A percentile compares a stretch with the other conserved stretches of the same genome.
Evolutionary conservation across 768 basidiomycete species (phyloP).

Genomic region (Russula sp.): DNA sequence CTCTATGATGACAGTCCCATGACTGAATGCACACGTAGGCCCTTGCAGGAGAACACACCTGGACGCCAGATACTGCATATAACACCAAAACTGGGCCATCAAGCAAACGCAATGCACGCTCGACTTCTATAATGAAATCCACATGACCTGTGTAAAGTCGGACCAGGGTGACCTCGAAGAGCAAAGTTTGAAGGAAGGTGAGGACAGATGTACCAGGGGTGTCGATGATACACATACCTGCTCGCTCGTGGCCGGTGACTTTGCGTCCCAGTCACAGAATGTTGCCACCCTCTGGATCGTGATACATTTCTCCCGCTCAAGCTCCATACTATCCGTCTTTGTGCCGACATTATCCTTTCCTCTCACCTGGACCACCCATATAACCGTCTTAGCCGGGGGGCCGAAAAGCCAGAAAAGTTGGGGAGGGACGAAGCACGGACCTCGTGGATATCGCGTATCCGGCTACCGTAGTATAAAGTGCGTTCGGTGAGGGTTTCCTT

Average conservation of each 20-base stretch:
- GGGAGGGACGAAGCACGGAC: slow-evolving; percentile 39
- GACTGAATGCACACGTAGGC: no score
- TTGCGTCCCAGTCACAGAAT: slow-evolving; percentile 94
- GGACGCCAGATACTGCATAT: no score
- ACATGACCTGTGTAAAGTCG: slow-evolving; percentile 73
- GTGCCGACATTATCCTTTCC: slow-evolving; percentile 96
- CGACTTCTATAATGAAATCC: slow-evolving; percentile 58
- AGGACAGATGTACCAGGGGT: slow-evolving; percentile 67
- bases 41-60: no score
- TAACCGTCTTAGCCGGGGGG: not conserved
- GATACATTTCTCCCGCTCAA: slow-evolving; percentile 98
- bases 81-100: no score
- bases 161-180: not conserved
- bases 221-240: slow-evolving; percentile 91
- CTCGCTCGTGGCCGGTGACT: slow-evolving; percentile 50
- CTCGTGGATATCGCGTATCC: slow-evolving; percentile 93
- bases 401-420: not conserved
- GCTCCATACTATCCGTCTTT: slow-evolving; percentile 99
- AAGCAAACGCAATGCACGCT: no score
- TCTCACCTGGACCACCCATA: slow-evolving; percentile 48
- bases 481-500: slow-evolving; percentile 71
- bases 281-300: slow-evolving; percentile 99
- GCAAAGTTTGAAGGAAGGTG: not conserved
- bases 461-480: slow-evolving; percentile 84
- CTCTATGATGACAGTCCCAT: no score